Evolutionary conservation across 148 eudicot genomes (phyloP).

Genomic region (Cornus controversa): DNA sequence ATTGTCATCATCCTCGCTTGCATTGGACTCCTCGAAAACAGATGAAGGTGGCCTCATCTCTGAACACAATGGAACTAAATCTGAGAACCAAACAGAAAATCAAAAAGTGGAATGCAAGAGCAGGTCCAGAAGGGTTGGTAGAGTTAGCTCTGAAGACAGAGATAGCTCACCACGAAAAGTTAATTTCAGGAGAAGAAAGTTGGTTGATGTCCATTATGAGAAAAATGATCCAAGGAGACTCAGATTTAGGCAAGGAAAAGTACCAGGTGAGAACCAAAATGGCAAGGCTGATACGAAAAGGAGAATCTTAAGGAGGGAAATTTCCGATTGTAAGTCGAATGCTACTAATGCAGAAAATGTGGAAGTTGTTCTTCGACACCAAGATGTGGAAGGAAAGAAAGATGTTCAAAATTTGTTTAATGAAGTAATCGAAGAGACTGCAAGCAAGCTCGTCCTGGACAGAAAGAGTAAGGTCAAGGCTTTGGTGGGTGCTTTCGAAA

Average conservation of each 20-base stretch:
- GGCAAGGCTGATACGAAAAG: constrained; percentile 22
- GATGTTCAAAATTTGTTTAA: constrained; percentile 40
- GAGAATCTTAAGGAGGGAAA: constrained; percentile 34
- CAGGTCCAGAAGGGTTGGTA: constrained; percentile 29
- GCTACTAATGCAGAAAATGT: constrained; percentile 24
- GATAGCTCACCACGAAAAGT: constrained; percentile 41
- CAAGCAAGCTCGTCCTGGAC: constrained; percentile 57
- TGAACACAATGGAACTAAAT: constrained; percentile 24
- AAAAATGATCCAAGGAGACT: constrained; percentile 44
- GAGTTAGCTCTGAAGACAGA: constrained; percentile 28
- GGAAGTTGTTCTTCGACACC: constrained; percentile 55
- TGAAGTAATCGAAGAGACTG: constrained; percentile 77
- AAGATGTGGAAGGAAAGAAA: constrained; percentile 41
- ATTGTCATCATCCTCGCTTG: background rate
- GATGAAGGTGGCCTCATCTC: constrained; percentile 18
- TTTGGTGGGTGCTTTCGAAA: constrained; percentile 83
- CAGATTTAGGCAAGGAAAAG: constrained; percentile 36
- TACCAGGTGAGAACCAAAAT: constrained; percentile 34
- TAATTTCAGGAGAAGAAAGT: constrained; percentile 52
- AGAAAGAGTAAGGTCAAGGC: constrained; percentile 87
- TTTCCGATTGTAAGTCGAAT: constrained; percentile 19
- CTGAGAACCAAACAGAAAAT: constrained; percentile 26
- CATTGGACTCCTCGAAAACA: constrained; percentile 12
- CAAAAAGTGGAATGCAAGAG: constrained; percentile 19
- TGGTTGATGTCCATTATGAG: constrained; percentile 41